Base-by-base conservation (phyloP, 805 yeast species). In the Yamadazyma akitaensis region DNA sequence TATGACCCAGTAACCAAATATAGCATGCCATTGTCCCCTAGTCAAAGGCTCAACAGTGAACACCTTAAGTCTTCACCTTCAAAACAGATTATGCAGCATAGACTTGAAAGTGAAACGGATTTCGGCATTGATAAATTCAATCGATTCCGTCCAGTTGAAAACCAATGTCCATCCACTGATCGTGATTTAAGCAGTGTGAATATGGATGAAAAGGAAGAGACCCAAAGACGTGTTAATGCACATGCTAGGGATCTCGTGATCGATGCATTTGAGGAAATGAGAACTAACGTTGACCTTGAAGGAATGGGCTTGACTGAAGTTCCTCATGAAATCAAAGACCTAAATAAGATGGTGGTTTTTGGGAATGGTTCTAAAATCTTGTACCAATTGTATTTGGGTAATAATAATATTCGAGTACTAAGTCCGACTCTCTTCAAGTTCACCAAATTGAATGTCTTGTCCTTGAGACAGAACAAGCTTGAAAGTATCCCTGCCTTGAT, bases 301-400 rank as follows among this genome's bases (percentile, higher is more conserved):
- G 62, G 71, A 13, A 56, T 80, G 60, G 72, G 69, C 0, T 61
- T 82, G 34, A 65, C 63, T 10, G 72, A 72, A 5, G 59, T 82
- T 2, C 86, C 88, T 0, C 80, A 77, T 43, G 84, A 80, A 51
- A 69, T 82, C 25, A 73, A 73, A 42, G 88, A 82, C 56, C 63
- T 82, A 51, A 72, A 78, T 53, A 72, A 80, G 45, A 60, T 80
- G 53, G 81, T 80, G n/a, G 59, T 76, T 7, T 71, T 73, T 46
- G 51, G 51, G 12, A 16, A 42, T n/a, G 44, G 26, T 26, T 50
- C 51, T 19, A 53, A 54, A 21, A 48, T 51, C 2, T 53, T 63
- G 31, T 72, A 70, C 51, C 81, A 81, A 48, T 62, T 82, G 4
- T 80, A 76, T 54, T 72, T 81, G 3, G 65, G 79, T 2, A 71